Conservation (phyloP, 306 rosid genomes). For the Quillaja saponaria region DNA sequence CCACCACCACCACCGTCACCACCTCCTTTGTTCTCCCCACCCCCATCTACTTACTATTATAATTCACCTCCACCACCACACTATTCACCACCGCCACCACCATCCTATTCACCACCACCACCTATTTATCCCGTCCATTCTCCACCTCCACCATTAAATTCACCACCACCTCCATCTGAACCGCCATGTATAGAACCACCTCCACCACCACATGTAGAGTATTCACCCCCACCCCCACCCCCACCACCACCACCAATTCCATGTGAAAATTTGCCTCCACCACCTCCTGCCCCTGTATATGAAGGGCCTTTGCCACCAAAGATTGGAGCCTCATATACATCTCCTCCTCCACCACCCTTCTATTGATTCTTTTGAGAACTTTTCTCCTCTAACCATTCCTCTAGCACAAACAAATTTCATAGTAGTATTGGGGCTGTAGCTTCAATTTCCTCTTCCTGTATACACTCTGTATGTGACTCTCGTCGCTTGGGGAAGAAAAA, state of each 20-base stretch:
- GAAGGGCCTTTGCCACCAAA: constrained; percentile 95
- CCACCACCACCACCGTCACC: constrained; percentile 25
- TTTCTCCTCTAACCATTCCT: constrained; percentile 65
- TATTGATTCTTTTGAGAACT: constrained; percentile 91
- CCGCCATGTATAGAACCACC: constrained; percentile 71
- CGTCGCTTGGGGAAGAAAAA: constrained; percentile 56
- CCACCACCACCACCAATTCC: constrained; percentile 55
- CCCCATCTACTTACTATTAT: constrained; percentile 29
- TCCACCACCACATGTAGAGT: constrained; percentile 62
- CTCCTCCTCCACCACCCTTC: constrained; percentile 97
- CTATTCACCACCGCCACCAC: constrained; percentile 63
- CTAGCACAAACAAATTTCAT: constrained; percentile 39
- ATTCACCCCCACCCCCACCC: constrained; percentile 61
- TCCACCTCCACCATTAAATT: constrained; percentile 50
- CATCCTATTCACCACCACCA: constrained; percentile 56
- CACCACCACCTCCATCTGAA: constrained; percentile 60
- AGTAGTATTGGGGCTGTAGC: constrained; percentile 33
- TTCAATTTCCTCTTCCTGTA: constrained; percentile 39
- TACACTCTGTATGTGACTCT: constrained; percentile 57
- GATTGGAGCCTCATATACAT: constrained; percentile 73
- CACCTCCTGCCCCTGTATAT: constrained; percentile 83
- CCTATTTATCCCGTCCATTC: constrained; percentile 70
- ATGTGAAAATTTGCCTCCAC: constrained; percentile 35
- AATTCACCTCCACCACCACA: constrained; percentile 47
- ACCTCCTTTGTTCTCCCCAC: constrained; percentile 17